Conservation (phyloP, 2,329 filamentous ascomycete species). For the Metarhizium rileyi region DNA sequence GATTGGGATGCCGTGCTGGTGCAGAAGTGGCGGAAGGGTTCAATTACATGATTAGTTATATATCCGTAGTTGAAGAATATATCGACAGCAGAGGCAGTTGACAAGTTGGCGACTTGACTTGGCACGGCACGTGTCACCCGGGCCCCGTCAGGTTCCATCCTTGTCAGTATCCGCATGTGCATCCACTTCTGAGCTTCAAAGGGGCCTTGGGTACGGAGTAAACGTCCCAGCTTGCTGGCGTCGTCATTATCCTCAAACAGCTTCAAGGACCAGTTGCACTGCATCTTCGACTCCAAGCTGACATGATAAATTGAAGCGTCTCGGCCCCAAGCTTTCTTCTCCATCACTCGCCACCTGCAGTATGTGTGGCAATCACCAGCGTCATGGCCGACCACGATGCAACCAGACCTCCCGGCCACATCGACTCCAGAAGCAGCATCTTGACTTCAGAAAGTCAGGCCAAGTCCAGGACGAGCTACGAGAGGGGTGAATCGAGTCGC, state of each 20-base stretch:
- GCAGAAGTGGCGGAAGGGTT: no score
- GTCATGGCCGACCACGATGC: constrained; percentile 14
- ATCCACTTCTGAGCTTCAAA: not conserved
- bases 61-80: no score
- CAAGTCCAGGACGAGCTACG: constrained; percentile 21
- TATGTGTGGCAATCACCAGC: constrained; percentile 12
- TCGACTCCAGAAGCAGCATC: constrained; percentile 5
- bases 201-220: no score
- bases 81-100: no score
- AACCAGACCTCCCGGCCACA: constrained; percentile 7
- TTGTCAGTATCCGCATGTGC: not conserved
- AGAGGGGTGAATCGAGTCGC: constrained; percentile 34
- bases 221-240: no score
- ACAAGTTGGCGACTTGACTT: no score
- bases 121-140: not conserved
- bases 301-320: not conserved
- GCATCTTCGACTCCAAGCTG: not conserved
- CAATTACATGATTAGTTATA: no score
- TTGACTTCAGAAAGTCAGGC: constrained; percentile 8
- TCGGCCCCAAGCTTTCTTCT: constrained; percentile 1
- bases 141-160: no score
- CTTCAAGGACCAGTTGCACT: not conserved
- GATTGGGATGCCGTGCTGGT: no score
- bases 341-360: constrained; percentile 7
- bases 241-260: not conserved